Conservation (phyloP, 2,329 filamentous ascomycete species). For the Drechslera avenae region DNA sequence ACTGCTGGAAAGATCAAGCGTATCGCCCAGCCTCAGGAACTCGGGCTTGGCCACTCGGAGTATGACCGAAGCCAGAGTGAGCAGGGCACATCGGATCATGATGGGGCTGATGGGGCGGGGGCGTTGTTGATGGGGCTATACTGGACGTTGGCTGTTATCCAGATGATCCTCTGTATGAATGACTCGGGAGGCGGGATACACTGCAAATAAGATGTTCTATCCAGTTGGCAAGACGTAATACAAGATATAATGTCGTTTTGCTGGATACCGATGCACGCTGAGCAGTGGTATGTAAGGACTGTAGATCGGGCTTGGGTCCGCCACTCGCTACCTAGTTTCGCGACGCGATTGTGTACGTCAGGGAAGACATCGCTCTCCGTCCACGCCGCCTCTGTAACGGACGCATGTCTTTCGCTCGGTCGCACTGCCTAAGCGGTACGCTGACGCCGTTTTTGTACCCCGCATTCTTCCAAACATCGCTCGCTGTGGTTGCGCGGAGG, state of each 20-base stretch:
- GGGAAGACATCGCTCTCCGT: slow-evolving; percentile 1
- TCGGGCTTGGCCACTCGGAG: slow-evolving; percentile 27
- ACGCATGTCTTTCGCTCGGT: slow-evolving; percentile 42
- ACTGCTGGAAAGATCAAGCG: slow-evolving; percentile 29
- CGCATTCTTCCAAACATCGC: slow-evolving; percentile 38
- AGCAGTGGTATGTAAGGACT: not conserved
- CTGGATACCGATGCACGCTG: not conserved
- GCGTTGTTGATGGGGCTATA: slow-evolving; percentile 4
- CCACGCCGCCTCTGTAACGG: slow-evolving; percentile 5
- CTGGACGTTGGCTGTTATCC: not conserved
- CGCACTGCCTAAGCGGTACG: slow-evolving; percentile 39
- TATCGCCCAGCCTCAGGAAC: slow-evolving; percentile 24
- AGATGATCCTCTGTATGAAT: no score
- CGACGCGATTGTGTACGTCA: slow-evolving; percentile 5
- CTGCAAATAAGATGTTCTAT: not conserved
- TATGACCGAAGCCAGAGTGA: slow-evolving; percentile 23
- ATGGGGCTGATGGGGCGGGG: slow-evolving; percentile 5
- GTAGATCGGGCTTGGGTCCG: slow-evolving; percentile 8
- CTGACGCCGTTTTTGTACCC: slow-evolving; percentile 56
- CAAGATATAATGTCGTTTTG: not conserved
- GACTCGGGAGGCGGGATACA: no score
- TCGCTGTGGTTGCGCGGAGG: slow-evolving; percentile 29
- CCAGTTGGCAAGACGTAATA: not conserved
- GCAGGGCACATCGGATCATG: slow-evolving; percentile 31
- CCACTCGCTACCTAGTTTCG: slow-evolving; percentile 8